A percentile compares a stretch with the other conserved stretches of the same genome.
Conservation (phyloP, 768 basidiomycete species). For the Clitopilus hobsonii region DNA sequence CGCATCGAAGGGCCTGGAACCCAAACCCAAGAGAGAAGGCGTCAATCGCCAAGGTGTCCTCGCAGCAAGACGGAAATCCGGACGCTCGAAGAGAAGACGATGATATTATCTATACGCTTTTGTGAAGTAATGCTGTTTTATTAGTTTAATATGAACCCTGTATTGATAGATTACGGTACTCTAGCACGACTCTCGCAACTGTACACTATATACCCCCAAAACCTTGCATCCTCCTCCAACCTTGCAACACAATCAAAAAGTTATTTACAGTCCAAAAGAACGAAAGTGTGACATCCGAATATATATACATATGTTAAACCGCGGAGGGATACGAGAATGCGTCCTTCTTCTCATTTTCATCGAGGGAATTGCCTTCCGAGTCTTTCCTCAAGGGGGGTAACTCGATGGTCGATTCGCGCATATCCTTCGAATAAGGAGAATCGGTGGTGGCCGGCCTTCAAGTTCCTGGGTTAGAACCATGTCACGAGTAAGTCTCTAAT, state of each 20-base stretch:
- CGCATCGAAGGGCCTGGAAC: conserved; percentile 66
- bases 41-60: conserved; percentile 67
- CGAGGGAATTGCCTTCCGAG: background rate
- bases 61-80: conserved; percentile 61
- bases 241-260: background rate
- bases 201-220: background rate
- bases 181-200: background rate
- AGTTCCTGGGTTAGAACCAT: background rate
- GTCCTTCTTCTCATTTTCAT: background rate
- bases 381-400: background rate
- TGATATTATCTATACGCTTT: conserved; percentile 35
- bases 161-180: conserved; percentile 5
- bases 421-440: background rate
- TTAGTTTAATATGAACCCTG: conserved; percentile 1
- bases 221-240: background rate
- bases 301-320: background rate
- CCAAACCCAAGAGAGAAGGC: conserved; percentile 43
- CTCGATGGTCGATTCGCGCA: background rate
- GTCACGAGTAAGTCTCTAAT: background rate
- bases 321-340: background rate
- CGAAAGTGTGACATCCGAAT: background rate
- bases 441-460: conserved; percentile 8
- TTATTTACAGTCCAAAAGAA: background rate
- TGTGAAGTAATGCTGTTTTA: background rate
- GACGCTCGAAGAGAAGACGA: conserved; percentile 66